Base-by-base conservation (phyloP, 2,329 filamentous ascomycete genomes). In the Aspergillus jensenii region DNA sequence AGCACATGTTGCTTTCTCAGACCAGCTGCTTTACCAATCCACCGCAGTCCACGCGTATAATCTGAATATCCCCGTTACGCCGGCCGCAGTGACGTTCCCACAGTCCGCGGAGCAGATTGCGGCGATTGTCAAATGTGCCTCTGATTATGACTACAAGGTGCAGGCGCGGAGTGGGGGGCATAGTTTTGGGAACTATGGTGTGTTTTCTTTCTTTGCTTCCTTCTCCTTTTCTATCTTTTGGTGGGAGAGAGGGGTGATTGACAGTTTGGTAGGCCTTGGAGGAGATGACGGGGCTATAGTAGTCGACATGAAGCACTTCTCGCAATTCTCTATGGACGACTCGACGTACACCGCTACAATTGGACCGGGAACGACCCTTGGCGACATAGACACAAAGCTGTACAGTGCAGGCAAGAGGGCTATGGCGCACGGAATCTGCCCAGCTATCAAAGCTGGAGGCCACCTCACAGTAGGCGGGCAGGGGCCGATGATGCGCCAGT, bases 141-240 rank as follows among this genome's bases (percentile, higher is more conserved):
- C 67, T 1, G 63, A 74, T 23, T 60, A 69, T 44, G 69, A 70
- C 11, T 68, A 81, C 25, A 80, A 82, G 48, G 79, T 85, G 3
- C 81, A 82, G 44, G 73, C 82, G 3, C 79, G 78, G 59, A 76
- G 77, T 39, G 83, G 83, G 12, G 83, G 82, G 0, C 82, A 85
- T 64, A 81, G 78, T 41, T 85, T 83, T 67, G 83, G 77, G 0
- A 82, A 81, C 40, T 81, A 78, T 55, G 79, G 79, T 37, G 2
- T 1, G 1, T 6, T 7, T 37, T n/a, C 14, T 4, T 7, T 37
- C 3, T 35, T 35, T 11, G 17, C 17, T 17, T n/a, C 1, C 9
- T 35, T 35, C 2, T 1, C 2, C 2, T 14, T 14, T 14, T 11
- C 8, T 5, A 12, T 14, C 3, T 5, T 6, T 35, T 11, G 0